Evolutionary conservation across 2,329 filamentous ascomycete species (phyloP).

Genomic region (Clonostachys rhizophaga): DNA sequence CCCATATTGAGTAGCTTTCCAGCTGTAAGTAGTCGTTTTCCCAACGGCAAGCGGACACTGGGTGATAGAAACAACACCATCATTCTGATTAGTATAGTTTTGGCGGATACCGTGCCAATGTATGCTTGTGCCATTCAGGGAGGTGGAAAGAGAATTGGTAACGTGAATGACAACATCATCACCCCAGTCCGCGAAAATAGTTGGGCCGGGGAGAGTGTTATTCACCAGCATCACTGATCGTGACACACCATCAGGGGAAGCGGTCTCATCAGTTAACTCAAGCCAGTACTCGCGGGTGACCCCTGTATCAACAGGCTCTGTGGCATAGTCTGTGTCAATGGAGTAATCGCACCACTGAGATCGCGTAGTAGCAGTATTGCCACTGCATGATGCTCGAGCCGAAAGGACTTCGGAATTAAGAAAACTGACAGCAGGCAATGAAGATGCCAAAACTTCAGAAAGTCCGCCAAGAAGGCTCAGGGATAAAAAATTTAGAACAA

Average conservation of each 20-base stretch:
- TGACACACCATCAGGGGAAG: slow-evolving; percentile 38
- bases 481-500: background rate
- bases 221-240: slow-evolving; percentile 43
- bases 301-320: slow-evolving; percentile 36
- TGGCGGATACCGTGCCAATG: slow-evolving; percentile 62
- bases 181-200: slow-evolving; percentile 48
- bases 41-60: slow-evolving; percentile 46
- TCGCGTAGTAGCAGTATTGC: slow-evolving; percentile 23
- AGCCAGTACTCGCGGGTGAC: slow-evolving; percentile 45
- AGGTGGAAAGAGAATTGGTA: slow-evolving; percentile 36
- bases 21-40: slow-evolving; percentile 43
- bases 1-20: slow-evolving; percentile 49
- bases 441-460: background rate
- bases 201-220: slow-evolving; percentile 54
- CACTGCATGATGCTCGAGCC: slow-evolving; percentile 7
- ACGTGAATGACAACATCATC: slow-evolving; percentile 46
- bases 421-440: too few species aligned
- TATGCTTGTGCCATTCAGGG: slow-evolving; percentile 51
- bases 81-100: slow-evolving; percentile 44
- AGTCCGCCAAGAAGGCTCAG: background rate
- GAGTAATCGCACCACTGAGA: slow-evolving; percentile 41
- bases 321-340: slow-evolving; percentile 39
- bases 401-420: background rate
- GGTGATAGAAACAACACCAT: slow-evolving; percentile 53
- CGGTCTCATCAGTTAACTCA: slow-evolving; percentile 29